Conservation (phyloP, 1,139 yeast species). For the Debaryomycetaceae sp. region DNA sequence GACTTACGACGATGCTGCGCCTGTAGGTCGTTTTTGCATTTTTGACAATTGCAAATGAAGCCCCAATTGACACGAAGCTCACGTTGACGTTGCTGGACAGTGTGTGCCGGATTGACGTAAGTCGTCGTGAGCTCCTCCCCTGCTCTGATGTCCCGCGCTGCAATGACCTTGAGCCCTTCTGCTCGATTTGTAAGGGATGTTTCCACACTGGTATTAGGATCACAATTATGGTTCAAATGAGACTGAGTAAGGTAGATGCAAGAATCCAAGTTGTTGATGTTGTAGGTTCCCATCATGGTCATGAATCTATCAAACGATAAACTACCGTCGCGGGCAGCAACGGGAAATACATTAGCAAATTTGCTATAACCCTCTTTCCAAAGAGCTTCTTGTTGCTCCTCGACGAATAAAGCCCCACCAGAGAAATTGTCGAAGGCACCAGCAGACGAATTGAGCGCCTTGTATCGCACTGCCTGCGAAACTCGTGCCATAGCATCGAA, state of each 20-base stretch:
- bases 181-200: constrained; percentile 41
- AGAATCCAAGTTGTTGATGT: constrained; percentile 68
- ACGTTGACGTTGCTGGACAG: constrained; percentile 60
- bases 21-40: constrained; percentile 58
- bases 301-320: constrained; percentile 54
- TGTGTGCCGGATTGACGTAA: constrained; percentile 66
- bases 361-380: constrained; percentile 57
- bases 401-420: constrained; percentile 48
- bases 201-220: constrained; percentile 62
- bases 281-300: constrained; percentile 64
- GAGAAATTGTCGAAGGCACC: constrained; percentile 49
- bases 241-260: constrained; percentile 60
- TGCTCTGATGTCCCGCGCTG: constrained; percentile 52
- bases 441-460: constrained; percentile 55
- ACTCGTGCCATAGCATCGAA: constrained; percentile 66
- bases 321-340: constrained; percentile 19
- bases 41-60: constrained; percentile 63
- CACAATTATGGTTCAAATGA: constrained; percentile 74
- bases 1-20: constrained; percentile 35
- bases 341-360: constrained; percentile 50
- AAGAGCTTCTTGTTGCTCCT: constrained; percentile 54
- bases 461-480: constrained; percentile 61
- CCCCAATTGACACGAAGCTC: constrained; percentile 80
- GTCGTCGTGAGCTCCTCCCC: constrained; percentile 70
- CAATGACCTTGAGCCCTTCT: constrained; percentile 56